phyloP scores from a whole-genome alignment of 2,329 filamentous ascomycete species.

The Aureobasidium sp. region DNA sequence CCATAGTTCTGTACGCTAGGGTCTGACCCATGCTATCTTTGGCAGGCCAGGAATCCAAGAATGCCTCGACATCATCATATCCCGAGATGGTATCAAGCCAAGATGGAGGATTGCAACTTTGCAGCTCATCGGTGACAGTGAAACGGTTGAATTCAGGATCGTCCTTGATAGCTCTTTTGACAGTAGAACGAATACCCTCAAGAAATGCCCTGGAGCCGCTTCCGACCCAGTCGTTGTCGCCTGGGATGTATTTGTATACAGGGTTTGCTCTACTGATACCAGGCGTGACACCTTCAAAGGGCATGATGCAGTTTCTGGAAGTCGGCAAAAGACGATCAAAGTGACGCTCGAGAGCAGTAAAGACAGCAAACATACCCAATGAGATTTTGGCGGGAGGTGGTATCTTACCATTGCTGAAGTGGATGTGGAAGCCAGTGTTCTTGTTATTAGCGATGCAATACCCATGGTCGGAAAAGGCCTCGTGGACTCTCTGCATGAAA shows the following conservation, averaged over 20 bases:
- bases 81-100: not conserved
- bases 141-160: not conserved
- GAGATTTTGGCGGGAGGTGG: not conserved
- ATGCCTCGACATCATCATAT: not conserved
- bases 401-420: not conserved
- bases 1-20: not conserved
- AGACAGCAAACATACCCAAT: not conserved
- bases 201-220: not conserved
- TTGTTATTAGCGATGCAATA: not conserved
- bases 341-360: not conserved
- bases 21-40: not conserved
- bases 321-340: not conserved
- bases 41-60: not conserved
- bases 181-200: not conserved
- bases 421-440: not conserved
- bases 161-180: not conserved
- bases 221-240: not conserved
- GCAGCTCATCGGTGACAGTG: not conserved
- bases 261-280: not conserved
- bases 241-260: not conserved
- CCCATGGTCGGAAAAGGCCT: not conserved
- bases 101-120: not conserved
- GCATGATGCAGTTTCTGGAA: not conserved
- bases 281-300: not conserved
- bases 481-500: not conserved